Evolutionary conservation across 176 grass and related monocot species (phyloP).

Genomic region (Oryza meyeriana): DNA sequence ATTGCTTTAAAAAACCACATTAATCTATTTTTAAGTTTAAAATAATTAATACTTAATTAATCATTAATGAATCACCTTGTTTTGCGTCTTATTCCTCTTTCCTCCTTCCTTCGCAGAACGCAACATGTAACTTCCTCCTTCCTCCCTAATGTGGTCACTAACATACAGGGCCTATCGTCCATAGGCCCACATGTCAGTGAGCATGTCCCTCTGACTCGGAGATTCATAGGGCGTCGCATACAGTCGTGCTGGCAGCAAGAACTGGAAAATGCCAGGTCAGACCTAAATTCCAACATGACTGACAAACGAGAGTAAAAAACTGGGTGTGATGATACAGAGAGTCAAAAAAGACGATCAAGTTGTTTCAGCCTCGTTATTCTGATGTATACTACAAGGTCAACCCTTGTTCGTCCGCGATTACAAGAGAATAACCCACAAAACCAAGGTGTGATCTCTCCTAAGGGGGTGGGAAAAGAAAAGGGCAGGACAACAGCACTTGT

Average conservation of each 20-base stretch:
- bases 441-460: conserved; percentile 15
- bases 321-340: background rate
- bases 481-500: background rate
- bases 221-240: too few relatives aligned
- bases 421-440: conserved; percentile 8
- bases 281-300: background rate
- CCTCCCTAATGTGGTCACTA: too few relatives aligned
- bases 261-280: background rate
- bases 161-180: too few relatives aligned
- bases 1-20: too few relatives aligned
- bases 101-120: too few relatives aligned
- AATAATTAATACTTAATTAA: too few relatives aligned
- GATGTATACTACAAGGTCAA: background rate
- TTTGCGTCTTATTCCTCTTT: too few relatives aligned
- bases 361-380: background rate
- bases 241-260: background rate
- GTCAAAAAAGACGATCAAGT: background rate
- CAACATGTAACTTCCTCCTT: too few relatives aligned
- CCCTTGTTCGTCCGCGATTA: background rate
- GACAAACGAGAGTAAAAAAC: background rate
- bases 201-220: too few relatives aligned
- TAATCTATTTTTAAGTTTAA: too few relatives aligned
- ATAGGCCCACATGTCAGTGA: too few relatives aligned
- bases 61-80: too few relatives aligned
- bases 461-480: background rate